Conservation (phyloP, 1,284 basidiomycete species). For the Cystobasidium slooffiae region DNA sequence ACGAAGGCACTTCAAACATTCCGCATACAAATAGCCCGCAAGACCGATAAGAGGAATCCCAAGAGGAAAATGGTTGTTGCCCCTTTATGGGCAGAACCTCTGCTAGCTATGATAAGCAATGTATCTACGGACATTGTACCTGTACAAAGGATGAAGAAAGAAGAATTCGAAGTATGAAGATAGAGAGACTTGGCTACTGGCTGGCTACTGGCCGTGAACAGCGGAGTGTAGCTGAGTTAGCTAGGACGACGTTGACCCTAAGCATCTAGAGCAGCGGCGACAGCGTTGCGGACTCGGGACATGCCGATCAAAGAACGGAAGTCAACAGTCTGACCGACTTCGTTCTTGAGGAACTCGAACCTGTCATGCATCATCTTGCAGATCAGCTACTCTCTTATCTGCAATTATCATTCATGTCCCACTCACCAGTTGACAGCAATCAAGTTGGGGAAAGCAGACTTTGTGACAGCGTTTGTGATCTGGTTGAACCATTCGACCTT, state of each 20-base stretch:
- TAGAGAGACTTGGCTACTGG: too few relatives aligned
- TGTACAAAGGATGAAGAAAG: too few relatives aligned
- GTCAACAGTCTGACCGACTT: conserved; percentile 17
- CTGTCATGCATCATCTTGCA: background rate
- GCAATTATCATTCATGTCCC: background rate
- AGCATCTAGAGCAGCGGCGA: conserved; percentile 6
- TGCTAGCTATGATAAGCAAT: too few relatives aligned
- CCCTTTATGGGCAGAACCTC: too few relatives aligned
- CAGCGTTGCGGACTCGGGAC: conserved; percentile 11
- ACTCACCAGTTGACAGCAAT: conserved; percentile 21
- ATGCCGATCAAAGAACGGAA: conserved; percentile 19
- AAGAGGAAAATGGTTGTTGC: too few relatives aligned
- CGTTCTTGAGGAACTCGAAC: conserved; percentile 25
- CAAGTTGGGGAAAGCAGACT: conserved; percentile 15
- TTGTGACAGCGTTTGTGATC: conserved; percentile 3
- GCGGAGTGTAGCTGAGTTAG: background rate
- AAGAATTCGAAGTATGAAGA: too few relatives aligned
- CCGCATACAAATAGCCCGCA: too few relatives aligned
- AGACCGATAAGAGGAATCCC: too few relatives aligned
- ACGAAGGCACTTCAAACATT: too few relatives aligned
- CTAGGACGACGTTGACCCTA: background rate
- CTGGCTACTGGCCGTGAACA: too few relatives aligned
- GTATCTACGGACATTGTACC: too few relatives aligned
- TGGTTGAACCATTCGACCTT: conserved; percentile 25
- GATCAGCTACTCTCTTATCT: background rate